A percentile compares a stretch with the other conserved stretches of the same genome.
These are phyloP conservation scores for Brassica rapa DNA, from an alignment of 345 rosid species.

Conservation along the genomic window DNA sequence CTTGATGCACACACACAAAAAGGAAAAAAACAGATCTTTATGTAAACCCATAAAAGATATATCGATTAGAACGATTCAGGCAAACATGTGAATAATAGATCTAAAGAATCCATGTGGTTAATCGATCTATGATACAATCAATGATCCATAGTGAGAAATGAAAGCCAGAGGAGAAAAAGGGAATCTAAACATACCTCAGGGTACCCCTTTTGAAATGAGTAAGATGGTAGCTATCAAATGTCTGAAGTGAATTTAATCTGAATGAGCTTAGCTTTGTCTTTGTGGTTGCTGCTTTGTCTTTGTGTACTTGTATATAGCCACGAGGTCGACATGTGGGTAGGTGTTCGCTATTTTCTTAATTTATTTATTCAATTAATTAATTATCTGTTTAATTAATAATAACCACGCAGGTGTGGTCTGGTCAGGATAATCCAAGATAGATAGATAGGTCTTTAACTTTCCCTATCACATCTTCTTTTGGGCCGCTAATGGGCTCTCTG, in stretches of 20 bases:
- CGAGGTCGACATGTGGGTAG: slow-evolving; percentile 18
- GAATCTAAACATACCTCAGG: slow-evolving; percentile 45
- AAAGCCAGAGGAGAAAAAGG: neutral
- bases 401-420: neutral
- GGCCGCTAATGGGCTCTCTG: too few species aligned
- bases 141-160: too few species aligned
- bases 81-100: neutral
- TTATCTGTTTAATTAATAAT: neutral
- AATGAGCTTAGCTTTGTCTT: neutral
- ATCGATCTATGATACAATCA: neutral
- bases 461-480: too few species aligned
- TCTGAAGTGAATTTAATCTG: neutral
- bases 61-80: slow-evolving; percentile 5
- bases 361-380: neutral
- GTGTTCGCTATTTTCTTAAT: neutral
- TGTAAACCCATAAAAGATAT: too few species aligned
- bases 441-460: too few species aligned
- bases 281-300: neutral
- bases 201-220: slow-evolving; percentile 39
- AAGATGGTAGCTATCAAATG: neutral
- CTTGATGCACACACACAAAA: too few species aligned
- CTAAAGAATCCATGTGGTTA: neutral
- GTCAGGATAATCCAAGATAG: neutral
- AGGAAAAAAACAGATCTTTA: too few species aligned
- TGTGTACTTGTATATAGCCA: neutral